Evolutionary conservation across 495 filamentous ascomycete species (phyloP), one percentile per base, ranked within the genome.

Genomic region (Daldinia childiae): DNA sequence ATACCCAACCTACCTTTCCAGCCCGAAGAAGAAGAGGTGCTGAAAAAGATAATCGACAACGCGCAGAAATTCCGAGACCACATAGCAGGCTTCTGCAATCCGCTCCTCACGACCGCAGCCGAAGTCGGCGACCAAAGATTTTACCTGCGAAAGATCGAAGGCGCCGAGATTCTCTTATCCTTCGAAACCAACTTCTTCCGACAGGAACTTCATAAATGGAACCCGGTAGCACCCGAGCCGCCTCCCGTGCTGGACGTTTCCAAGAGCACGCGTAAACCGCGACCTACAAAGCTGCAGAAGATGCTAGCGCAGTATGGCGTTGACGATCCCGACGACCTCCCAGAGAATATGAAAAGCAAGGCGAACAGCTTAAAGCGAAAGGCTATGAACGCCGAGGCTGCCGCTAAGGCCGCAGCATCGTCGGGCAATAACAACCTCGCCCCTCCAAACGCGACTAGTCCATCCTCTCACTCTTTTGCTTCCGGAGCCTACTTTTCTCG

Each of bases 151-250:
- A 99, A 99, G 82, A 95, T 99, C 45, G 96, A 99, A 82, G 95
- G 95, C 8, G 96, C 95, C 12, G 95, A 99, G 78, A 94, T 99
- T 54, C 87, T 99, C 7, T 80, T 99, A 9, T 87, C 94, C 2
- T 90, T 90, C 61, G 95, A 99, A 80, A 98, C 94, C 7, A 99
- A 99, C 77, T 97, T 97, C 80, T 96, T 99, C 84, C 89, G 93
- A 24, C 93, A 96, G 69, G 94, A 98, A 77, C 87, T 99, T 50
- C 96, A 99, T 80, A 97, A 92, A 74, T 98, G 93, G 95, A 90
- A 89, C 26, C 96, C 94, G 6, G 93, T 99, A 52, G 95, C 95
- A 5, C 92, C 93, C 0, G 86, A 93, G 34, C 84, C 91, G 11
- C 95, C 95, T 30, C 93, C 94, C 61, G 87, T 93, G 27, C 84